Evolutionary conservation across 768 basidiomycete genomes (phyloP), one percentile per base, ranked within the genome.

Genomic region (Tulasnella calospora): DNA sequence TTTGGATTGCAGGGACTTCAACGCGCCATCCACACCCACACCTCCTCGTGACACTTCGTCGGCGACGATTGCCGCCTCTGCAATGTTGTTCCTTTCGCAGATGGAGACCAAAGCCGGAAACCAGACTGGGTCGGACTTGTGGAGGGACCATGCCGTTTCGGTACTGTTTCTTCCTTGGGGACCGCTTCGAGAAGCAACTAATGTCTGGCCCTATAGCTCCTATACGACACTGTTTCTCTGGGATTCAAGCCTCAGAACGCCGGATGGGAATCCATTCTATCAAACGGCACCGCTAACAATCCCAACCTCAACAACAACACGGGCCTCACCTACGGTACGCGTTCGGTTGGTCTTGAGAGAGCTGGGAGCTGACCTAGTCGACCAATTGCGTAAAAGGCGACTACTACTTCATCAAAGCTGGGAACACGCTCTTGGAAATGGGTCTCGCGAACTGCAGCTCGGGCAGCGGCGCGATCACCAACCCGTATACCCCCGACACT

Each of bases 21-120:
- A 92, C 79, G 92, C 91, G 8, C 92, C 91, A 0, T 19, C 46
- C 30, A 82, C 82, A 9, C 90, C 89, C 2, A 86, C 88, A 17
- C 89, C 89, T 0, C 90, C 91, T 0, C 67, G 77, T 3, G 92
- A 93, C 83, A 90, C 89, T 1, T 92, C 91, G 21, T 91, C 92
- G 6, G 90, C 91, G 12, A 90, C 88, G 47, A 88, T 92, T 79
- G 90, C 88, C 0, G 88, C 88, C 3, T 89, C 86, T 41, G 92
- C 87, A 0, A 85, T 93, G 61, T 83, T 93, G 47, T 84, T 91
- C 15, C 86, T 93, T 9, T 86, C 90, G 9, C 81, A 84, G 47
- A 84, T 85, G 71, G 86, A 80, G 82, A 84, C 79, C 78, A 86
- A 81, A 85, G 79, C 84, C 10, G 74, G 81, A 30, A 81, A 85